Conservation (phyloP, 177 flowering plant genomes). For the Vitis hybrid region DNA sequence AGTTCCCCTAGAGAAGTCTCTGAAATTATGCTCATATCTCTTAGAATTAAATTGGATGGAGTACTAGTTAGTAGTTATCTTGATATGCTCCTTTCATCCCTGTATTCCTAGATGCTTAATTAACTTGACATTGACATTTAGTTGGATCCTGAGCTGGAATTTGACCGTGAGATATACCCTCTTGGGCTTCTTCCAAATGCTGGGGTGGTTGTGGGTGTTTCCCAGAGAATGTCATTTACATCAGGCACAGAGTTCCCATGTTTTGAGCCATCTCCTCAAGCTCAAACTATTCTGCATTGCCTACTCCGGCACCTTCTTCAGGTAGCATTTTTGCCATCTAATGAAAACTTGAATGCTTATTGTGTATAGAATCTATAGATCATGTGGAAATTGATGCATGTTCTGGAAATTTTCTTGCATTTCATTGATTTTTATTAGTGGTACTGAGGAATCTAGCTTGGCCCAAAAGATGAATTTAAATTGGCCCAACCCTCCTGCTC, state of each 20-base stretch:
- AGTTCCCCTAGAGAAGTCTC: too few species aligned
- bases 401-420: neutral
- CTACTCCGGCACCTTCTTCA: constrained; percentile 97
- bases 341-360: neutral
- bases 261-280: constrained; percentile 98
- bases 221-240: constrained; percentile 94
- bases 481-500: neutral
- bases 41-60: neutral
- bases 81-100: neutral
- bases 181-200: constrained; percentile 97
- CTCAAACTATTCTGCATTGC: constrained; percentile 97
- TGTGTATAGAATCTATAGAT: neutral
- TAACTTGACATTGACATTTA: constrained; percentile 21
- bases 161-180: constrained; percentile 97
- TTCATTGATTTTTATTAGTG: neutral
- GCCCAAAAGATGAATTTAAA: too few species aligned
- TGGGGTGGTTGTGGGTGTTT: constrained; percentile 95
- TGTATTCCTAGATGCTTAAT: neutral
- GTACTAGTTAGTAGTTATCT: neutral
- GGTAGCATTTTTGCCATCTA: constrained; percentile 37
- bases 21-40: neutral
- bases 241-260: constrained; percentile 97
- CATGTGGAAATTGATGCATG: neutral
- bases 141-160: constrained; percentile 99
- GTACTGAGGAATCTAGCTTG: neutral